phyloP scores from a whole-genome alignment of 306 rosid species.

The Vigna angularis region DNA sequence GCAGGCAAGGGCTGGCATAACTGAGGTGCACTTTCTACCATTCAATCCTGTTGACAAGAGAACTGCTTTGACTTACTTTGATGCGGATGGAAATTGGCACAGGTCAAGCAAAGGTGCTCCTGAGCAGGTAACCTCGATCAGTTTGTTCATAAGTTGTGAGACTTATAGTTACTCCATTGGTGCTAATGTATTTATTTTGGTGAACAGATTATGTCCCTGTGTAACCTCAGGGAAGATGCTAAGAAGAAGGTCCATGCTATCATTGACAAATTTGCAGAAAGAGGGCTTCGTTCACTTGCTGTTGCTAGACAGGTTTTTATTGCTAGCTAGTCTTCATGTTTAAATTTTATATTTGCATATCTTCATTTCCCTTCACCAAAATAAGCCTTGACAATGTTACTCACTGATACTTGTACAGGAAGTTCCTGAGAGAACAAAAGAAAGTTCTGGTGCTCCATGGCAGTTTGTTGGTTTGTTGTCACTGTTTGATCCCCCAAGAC shows the following conservation, averaged over 20 bases:
- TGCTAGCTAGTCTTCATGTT: conserved; percentile 12
- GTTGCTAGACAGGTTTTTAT: conserved; percentile 87
- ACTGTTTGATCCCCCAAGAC: conserved; percentile 95
- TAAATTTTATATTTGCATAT: background rate
- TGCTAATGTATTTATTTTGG: conserved; percentile 37
- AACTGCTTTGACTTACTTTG: conserved; percentile 96
- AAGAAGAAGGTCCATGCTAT: conserved; percentile 77
- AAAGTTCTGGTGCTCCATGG: conserved; percentile 92
- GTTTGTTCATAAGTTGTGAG: conserved; percentile 25
- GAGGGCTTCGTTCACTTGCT: conserved; percentile 96
- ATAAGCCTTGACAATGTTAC: background rate
- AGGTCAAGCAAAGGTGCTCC: conserved; percentile 98
- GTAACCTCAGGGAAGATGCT: conserved; percentile 80
- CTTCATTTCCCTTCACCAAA: background rate
- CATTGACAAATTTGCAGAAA: conserved; percentile 93
- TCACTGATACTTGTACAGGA: conserved; percentile 53
- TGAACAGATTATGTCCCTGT: conserved; percentile 71
- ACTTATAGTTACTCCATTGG: background rate
- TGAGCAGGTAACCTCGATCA: conserved; percentile 73
- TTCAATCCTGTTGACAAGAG: conserved; percentile 97
- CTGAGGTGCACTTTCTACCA: conserved; percentile 91
- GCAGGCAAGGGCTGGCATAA: conserved; percentile 95
- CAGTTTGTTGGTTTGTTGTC: conserved; percentile 92
- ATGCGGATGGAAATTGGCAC: conserved; percentile 81
- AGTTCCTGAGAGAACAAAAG: conserved; percentile 85